Base-by-base conservation (phyloP, 768 basidiomycete genomes). In the Melanogaster broomeanus region DNA sequence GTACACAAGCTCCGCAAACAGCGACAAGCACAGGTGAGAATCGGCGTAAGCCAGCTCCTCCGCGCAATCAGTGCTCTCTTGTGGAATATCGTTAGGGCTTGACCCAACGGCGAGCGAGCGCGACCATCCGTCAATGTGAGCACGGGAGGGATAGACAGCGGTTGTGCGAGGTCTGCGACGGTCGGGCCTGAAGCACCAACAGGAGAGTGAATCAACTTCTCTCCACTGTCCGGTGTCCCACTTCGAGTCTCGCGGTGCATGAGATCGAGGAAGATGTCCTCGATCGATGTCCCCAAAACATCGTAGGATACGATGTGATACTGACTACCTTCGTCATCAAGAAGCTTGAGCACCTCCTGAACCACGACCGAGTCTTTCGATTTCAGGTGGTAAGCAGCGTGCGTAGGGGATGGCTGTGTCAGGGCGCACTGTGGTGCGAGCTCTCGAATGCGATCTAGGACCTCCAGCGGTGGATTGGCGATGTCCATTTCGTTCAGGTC, bases 181-280 rank as follows among this genome's bases (percentile, higher is more conserved):
- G 13, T 43, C 6, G 42, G 51, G 4, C 28, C 25, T 16, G 48
- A 45, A 5, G 45, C 13, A 9, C 15, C 37, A 15, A 48, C 53
- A 22, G 45, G 28, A 21, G 55, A 62, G 18, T 49, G 42, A 30
- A 59, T 52, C 16, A 56, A 62, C 38, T 61, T 58, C 13, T 63
- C 54, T 3, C 53, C 55, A 13, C 74, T 68, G 24, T 77, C 70
- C 15, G 30, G 40, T 2, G 42, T 59, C 21, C 37, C 49, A 1
- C 15, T 28, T 31, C n/a, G 50, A 25, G 16, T 40, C 46, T 65
- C 61, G 4, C 76, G 72, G 42, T 67, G 67, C 87, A 90, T 89
- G 16, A 93, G 68, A 35, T 79, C 76, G 18, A 93, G 75, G 72
- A 93, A 92, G 40, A 93, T 87, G 51, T 90, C 87, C 65, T 93